A percentile compares a stretch with the other conserved stretches of the same genome.
phyloP scores from a whole-genome alignment of 2,329 filamentous ascomycete genomes.

The Alternaria sp. region DNA sequence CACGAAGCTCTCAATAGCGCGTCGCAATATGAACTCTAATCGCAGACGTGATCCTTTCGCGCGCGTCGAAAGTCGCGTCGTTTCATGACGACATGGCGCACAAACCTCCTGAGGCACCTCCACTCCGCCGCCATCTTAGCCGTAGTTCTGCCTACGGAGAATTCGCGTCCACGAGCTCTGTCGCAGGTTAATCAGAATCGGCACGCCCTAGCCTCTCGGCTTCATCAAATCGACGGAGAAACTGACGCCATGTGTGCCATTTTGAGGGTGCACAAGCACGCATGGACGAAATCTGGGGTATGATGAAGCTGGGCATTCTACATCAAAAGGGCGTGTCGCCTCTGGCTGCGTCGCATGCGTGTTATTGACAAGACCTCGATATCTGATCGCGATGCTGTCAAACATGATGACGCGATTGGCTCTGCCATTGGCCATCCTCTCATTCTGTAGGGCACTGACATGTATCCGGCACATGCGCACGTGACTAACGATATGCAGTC shows the following conservation, averaged over 20 bases:
- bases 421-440: slow-evolving; percentile 4
- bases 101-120: not conserved
- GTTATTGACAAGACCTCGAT: not conserved
- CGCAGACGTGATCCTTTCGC: not conserved
- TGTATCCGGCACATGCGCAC: not conserved
- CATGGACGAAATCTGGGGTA: not conserved
- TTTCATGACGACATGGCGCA: not conserved
- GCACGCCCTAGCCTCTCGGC: not conserved
- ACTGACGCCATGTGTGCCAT: not conserved
- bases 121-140: not conserved
- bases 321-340: not conserved
- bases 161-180: not conserved
- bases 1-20: not conserved
- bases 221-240: slow-evolving; percentile 7
- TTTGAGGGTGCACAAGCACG: not conserved
- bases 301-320: not conserved
- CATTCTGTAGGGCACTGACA: not conserved
- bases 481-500: not conserved
- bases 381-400: slow-evolving; percentile 1
- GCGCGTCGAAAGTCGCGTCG: not conserved
- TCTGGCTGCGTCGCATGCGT: not conserved
- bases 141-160: not conserved
- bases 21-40: not conserved
- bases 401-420: slow-evolving; percentile 1
- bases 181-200: not conserved